These are phyloP conservation scores for Boletus tomentosulus DNA, from an alignment of 768 basidiomycete species.

Conservation along the genomic window DNA sequence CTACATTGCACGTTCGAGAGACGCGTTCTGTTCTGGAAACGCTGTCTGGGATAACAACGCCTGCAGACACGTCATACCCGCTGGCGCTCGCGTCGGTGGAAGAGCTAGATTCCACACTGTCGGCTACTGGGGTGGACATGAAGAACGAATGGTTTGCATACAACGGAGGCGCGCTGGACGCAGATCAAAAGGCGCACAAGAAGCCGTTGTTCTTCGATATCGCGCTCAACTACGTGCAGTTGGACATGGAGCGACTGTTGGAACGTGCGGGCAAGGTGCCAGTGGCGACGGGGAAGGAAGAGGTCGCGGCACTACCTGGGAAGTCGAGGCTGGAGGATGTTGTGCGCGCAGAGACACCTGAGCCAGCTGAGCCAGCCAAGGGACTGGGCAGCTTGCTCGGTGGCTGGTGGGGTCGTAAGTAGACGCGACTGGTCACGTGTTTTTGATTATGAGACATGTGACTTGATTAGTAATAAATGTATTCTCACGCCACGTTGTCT, in stretches of 20 bases:
- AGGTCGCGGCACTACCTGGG: conserved; percentile 23
- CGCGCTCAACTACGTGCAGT: conserved; percentile 85
- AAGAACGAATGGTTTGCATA: conserved; percentile 77
- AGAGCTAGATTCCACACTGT: conserved; percentile 49
- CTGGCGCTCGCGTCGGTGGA: conserved; percentile 43
- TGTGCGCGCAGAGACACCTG: conserved; percentile 43
- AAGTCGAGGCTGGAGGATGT: conserved; percentile 58
- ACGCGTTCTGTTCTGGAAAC: conserved; percentile 50
- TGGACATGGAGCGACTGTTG: conserved; percentile 77
- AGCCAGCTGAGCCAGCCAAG: conserved; percentile 39
- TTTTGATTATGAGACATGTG: conserved; percentile 10
- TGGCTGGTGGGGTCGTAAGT: conserved; percentile 72
- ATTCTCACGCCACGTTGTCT: conserved; percentile 23
- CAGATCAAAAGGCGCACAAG: conserved; percentile 50
- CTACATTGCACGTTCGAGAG: conserved; percentile 71
- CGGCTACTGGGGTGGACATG: conserved; percentile 43
- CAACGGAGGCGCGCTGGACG: conserved; percentile 59
- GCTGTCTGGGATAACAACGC: conserved; percentile 41
- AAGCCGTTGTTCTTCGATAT: conserved; percentile 94
- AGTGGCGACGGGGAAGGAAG: conserved; percentile 6
- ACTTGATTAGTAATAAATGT: neutral
- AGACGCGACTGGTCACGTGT: conserved; percentile 5
- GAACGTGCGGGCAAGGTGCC: conserved; percentile 61
- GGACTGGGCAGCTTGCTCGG: conserved; percentile 66
- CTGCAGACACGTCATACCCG: conserved; percentile 48